These are phyloP conservation scores for Silybum marianum DNA, from an alignment of 129 eudicot genomes.

Conservation along the genomic window DNA sequence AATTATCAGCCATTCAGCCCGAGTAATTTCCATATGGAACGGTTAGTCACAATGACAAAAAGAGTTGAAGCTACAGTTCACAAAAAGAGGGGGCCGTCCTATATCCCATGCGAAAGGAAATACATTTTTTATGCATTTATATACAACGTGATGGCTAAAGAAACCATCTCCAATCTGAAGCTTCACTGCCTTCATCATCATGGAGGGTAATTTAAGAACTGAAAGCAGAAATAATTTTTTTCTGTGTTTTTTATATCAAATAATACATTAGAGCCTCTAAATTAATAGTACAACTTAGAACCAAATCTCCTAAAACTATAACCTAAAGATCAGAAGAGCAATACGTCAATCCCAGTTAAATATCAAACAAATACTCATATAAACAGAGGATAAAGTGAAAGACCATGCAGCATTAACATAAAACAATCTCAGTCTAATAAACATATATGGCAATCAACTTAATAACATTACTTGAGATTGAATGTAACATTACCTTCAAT, in stretches of 20 bases:
- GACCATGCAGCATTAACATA: background rate
- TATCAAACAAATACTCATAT: background rate
- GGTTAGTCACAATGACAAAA: background rate
- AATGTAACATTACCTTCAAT: constrained; percentile 25
- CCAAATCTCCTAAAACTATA: background rate
- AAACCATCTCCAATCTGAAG: background rate
- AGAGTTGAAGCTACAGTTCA: background rate
- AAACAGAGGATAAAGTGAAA: background rate
- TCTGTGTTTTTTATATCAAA: background rate
- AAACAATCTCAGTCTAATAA: background rate
- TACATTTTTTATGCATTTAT: too few species aligned
- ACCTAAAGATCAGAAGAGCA: background rate
- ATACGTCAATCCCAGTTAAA: background rate
- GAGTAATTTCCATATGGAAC: background rate
- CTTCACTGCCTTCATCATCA: background rate
- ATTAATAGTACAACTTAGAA: background rate
- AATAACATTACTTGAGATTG: background rate
- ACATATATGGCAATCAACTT: background rate
- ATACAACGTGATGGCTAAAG: background rate
- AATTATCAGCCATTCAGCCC: background rate
- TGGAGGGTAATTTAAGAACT: background rate
- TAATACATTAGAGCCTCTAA: background rate
- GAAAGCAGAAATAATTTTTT: background rate
- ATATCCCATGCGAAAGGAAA: background rate
- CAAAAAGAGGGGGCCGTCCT: background rate